Conservation (phyloP, 2,329 filamentous ascomycete genomes). For the Capronia americana region DNA sequence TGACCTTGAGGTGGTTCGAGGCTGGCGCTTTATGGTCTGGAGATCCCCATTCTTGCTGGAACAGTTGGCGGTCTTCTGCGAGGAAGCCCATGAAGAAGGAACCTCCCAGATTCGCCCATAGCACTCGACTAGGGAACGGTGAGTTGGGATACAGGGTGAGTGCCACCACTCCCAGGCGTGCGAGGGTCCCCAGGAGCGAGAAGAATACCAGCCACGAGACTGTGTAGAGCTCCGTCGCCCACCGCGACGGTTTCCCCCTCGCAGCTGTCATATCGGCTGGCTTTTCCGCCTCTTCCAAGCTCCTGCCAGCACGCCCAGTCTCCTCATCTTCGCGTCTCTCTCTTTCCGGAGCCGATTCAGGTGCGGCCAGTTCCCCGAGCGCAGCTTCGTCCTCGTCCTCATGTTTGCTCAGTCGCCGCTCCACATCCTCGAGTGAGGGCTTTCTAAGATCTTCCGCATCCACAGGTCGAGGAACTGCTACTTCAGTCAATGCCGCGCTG, state of each 20-base stretch:
- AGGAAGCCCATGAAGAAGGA: conserved; percentile 82
- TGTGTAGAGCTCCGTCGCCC: conserved; percentile 48
- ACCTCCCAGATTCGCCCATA: conserved; percentile 86
- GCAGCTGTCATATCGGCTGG: neutral
- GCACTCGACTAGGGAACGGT: conserved; percentile 71
- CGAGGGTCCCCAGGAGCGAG: conserved; percentile 78
- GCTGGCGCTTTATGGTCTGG: conserved; percentile 28
- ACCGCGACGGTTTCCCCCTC: conserved; percentile 13
- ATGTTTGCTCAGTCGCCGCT: conserved; percentile 22
- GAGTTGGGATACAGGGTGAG: conserved; percentile 79
- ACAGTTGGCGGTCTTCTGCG: conserved; percentile 74
- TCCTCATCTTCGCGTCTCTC: conserved; percentile 26
- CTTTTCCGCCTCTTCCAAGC: conserved; percentile 27
- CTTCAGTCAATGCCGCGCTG: conserved; percentile 22
- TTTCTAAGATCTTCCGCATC: conserved; percentile 16
- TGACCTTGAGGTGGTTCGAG: conserved; percentile 47
- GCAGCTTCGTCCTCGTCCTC: conserved; percentile 7
- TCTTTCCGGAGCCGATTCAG: conserved; percentile 7
- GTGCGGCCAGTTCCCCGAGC: conserved; percentile 21
- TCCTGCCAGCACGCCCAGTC: conserved; percentile 11
- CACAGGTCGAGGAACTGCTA: conserved; percentile 16
- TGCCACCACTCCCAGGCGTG: conserved; percentile 75
- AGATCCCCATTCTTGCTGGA: conserved; percentile 55
- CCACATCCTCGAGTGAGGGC: conserved; percentile 16
- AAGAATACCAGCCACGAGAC: conserved; percentile 81